Conservation (phyloP, 768 basidiomycete genomes). For the Hygrophoropsis aurantiaca region DNA sequence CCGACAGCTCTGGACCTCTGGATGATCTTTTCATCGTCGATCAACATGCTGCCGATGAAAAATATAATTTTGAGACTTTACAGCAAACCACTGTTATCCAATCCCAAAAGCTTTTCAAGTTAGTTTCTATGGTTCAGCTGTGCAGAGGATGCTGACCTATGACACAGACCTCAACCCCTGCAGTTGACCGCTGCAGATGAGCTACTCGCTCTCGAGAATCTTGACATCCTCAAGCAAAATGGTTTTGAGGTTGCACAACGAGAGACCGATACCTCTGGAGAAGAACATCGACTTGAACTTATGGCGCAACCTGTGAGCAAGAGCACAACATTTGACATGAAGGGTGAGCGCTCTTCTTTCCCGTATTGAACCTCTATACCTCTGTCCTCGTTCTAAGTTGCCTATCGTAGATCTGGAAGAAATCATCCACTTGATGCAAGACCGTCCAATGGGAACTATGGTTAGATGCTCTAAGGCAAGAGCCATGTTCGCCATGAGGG, state of each 20-base stretch:
- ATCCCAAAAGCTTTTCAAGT: slow-evolving; percentile 84
- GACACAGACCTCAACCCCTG: slow-evolving; percentile 65
- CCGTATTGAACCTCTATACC: too few relatives aligned
- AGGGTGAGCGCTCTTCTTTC: slow-evolving; percentile 55
- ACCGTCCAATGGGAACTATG: slow-evolving; percentile 75
- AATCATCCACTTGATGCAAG: slow-evolving; percentile 80
- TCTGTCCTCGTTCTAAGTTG: too few relatives aligned
- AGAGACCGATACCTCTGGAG: slow-evolving; percentile 39
- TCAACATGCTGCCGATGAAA: slow-evolving; percentile 97
- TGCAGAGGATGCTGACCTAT: slow-evolving; percentile 1
- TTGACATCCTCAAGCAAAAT: slow-evolving; percentile 79
- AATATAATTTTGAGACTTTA: slow-evolving; percentile 95
- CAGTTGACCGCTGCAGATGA: slow-evolving; percentile 91
- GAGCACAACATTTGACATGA: slow-evolving; percentile 83
- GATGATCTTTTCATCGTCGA: slow-evolving; percentile 97
- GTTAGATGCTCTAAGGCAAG: slow-evolving; percentile 92
- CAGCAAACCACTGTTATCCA: slow-evolving; percentile 89
- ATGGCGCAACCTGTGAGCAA: slow-evolving; percentile 90
- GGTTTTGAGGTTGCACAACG: slow-evolving; percentile 82
- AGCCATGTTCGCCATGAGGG: slow-evolving; percentile 95
- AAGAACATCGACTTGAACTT: slow-evolving; percentile 54
- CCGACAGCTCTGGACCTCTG: slow-evolving; percentile 23
- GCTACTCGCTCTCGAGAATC: slow-evolving; percentile 81
- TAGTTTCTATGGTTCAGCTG: slow-evolving; percentile 20
- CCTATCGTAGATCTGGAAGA: slow-evolving; percentile 80